Percentiles rank a stretch among this genome's conserved stretches.
phyloP scores from a whole-genome alignment of 1,284 basidiomycete genomes.

The Ceratobasidium sp. region DNA sequence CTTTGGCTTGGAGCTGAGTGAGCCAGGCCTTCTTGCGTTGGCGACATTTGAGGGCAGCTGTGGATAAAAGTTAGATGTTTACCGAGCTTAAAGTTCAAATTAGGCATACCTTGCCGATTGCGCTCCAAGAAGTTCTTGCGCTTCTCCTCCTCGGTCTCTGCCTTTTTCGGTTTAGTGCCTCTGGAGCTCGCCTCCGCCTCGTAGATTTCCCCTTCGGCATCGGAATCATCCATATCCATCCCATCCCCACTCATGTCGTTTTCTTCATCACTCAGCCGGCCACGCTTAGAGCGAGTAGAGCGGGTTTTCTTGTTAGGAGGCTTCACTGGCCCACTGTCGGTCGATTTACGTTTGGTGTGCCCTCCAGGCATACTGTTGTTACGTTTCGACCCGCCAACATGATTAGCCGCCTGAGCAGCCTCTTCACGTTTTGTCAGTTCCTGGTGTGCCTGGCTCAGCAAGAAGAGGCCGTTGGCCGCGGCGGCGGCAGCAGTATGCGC shows the following conservation, averaged over 20 bases:
- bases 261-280: slow-evolving; percentile 39
- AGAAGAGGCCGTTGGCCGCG: slow-evolving; percentile 92
- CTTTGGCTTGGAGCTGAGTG: slow-evolving; percentile 90
- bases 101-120: slow-evolving; percentile 85
- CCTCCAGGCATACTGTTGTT: slow-evolving; percentile 55
- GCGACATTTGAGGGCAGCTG: slow-evolving; percentile 97
- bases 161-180: slow-evolving; percentile 68
- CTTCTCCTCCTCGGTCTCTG: slow-evolving; percentile 97
- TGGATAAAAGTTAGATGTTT: slow-evolving; percentile 14
- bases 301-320: slow-evolving; percentile 42
- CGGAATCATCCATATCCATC: slow-evolving; percentile 50
- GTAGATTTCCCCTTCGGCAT: slow-evolving; percentile 54
- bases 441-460: slow-evolving; percentile 94
- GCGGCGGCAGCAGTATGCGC: slow-evolving; percentile 57
- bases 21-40: slow-evolving; percentile 99
- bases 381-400: slow-evolving; percentile 62
- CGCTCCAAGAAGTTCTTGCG: slow-evolving; percentile 93
- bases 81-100: slow-evolving; percentile 12
- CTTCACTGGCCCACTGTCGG: slow-evolving; percentile 35
- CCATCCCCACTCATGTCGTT: slow-evolving; percentile 52
- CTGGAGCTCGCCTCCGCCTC: slow-evolving; percentile 53
- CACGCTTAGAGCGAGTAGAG: slow-evolving; percentile 43
- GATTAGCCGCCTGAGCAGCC: slow-evolving; percentile 53
- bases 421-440: slow-evolving; percentile 96
- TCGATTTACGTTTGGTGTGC: slow-evolving; percentile 52